Conservation (phyloP, 2,329 filamentous ascomycete species). For the Salinomyces thailandicus region DNA sequence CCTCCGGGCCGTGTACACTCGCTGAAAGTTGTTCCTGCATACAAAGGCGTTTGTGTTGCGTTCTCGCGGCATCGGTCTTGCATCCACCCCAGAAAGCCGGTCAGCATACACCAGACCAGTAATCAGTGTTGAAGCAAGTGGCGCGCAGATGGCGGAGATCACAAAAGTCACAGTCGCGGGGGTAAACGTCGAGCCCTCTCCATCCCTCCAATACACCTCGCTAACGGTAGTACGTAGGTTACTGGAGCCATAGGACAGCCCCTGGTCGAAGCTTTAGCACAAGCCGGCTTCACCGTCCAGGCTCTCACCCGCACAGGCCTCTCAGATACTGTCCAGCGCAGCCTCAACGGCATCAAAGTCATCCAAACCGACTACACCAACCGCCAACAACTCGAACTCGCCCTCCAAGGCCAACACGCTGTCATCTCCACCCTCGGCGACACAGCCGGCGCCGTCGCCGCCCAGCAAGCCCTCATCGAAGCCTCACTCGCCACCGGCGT, state of each 20-base stretch:
- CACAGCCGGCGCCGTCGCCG: constrained; percentile 19
- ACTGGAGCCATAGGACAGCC: constrained; percentile 34
- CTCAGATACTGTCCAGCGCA: constrained; percentile 5
- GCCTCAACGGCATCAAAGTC: constrained; percentile 20
- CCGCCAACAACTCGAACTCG: constrained; percentile 21
- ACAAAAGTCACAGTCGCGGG: background rate
- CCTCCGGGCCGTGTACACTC: no score
- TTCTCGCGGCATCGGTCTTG: no score
- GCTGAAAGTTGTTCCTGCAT: no score
- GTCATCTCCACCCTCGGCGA: constrained; percentile 26
- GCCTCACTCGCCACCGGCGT: constrained; percentile 31
- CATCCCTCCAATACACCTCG: background rate
- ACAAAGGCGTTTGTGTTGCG: no score
- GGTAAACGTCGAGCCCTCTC: no score
- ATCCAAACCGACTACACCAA: constrained; percentile 24
- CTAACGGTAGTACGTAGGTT: background rate
- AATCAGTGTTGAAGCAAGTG: no score
- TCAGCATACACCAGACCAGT: no score
- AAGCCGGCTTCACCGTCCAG: constrained; percentile 26
- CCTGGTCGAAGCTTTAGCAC: constrained; percentile 32
- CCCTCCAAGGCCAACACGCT: constrained; percentile 29
- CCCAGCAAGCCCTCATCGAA: constrained; percentile 27
- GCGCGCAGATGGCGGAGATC: background rate
- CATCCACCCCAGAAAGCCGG: no score
- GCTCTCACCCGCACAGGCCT: constrained; percentile 22